These are phyloP conservation scores for Zostera marina DNA, from an alignment of 116 monocot species.

Conservation along the genomic window DNA sequence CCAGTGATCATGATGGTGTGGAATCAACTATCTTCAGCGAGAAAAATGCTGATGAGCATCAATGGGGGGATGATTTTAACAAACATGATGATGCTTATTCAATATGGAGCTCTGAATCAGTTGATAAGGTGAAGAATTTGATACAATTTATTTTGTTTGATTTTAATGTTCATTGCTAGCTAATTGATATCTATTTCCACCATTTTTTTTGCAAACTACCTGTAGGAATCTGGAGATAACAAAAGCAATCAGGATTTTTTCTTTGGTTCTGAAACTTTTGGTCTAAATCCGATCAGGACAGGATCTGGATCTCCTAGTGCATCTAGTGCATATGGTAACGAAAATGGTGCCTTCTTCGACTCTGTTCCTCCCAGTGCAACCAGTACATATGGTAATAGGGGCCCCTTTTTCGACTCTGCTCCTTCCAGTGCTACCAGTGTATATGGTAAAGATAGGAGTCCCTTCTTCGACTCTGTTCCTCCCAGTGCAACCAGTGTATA, in stretches of 20 bases:
- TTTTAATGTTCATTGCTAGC: neutral
- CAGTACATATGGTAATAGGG: neutral
- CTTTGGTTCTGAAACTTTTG: conserved; percentile 51
- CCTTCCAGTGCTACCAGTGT: conserved; percentile 44
- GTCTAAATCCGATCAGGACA: conserved; percentile 43
- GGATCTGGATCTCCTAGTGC: conserved; percentile 26
- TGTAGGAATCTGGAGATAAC: conserved; percentile 44
- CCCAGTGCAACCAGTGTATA: conserved; percentile 37
- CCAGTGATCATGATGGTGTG: conserved; percentile 62
- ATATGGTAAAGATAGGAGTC: conserved; percentile 19
- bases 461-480: conserved; percentile 53
- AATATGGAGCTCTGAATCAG: conserved; percentile 52
- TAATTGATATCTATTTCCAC: neutral
- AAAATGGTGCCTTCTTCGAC: conserved; percentile 35
- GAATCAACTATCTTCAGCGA: conserved; percentile 58
- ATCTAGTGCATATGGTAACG: conserved; percentile 12
- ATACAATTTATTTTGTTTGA: neutral
- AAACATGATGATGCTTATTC: conserved; percentile 59
- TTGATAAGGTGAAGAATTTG: conserved; percentile 21
- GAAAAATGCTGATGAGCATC: conserved; percentile 48
- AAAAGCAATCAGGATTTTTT: conserved; percentile 22
- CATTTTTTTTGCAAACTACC: neutral
- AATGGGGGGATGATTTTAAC: conserved; percentile 53
- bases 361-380: conserved; percentile 13
- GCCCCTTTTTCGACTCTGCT: conserved; percentile 67